These are phyloP conservation scores for Cylindrotheca closterium DNA, from an alignment of 108 stramenopile genomes.

Conservation along the genomic window DNA sequence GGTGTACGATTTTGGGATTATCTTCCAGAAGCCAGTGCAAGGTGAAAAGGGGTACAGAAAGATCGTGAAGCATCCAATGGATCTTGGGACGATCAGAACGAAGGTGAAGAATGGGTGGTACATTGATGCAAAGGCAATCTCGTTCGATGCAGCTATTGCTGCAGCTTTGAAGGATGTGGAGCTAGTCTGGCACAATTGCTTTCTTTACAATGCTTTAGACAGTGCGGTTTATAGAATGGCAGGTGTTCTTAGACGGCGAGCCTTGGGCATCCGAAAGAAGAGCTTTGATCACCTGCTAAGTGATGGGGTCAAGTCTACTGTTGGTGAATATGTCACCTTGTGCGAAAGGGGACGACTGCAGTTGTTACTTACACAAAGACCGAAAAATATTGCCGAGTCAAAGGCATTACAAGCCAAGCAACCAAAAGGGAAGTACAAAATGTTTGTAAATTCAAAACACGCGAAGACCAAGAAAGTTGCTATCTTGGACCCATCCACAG, in stretches of 20 bases:
- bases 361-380: neutral
- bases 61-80: constrained; percentile 69
- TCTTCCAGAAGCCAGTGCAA: constrained; percentile 50
- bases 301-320: constrained; percentile 30
- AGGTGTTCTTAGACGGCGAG: constrained; percentile 51
- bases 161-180: constrained; percentile 61
- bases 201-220: constrained; percentile 61
- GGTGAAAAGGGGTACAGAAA: constrained; percentile 47
- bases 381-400: neutral
- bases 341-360: constrained; percentile 19
- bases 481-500: constrained; percentile 72
- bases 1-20: constrained; percentile 67
- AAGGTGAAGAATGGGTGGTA: constrained; percentile 55
- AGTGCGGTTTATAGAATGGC: constrained; percentile 70
- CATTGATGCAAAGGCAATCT: constrained; percentile 9
- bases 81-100: constrained; percentile 61
- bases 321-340: constrained; percentile 36
- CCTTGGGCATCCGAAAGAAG: constrained; percentile 31
- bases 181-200: constrained; percentile 82
- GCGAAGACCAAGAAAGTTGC: constrained; percentile 37
- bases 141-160: constrained; percentile 39
- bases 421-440: constrained; percentile 35
- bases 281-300: constrained; percentile 42
- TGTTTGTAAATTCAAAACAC: constrained; percentile 13
- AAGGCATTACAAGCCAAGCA: constrained; percentile 10